Percentiles rank a stretch among this genome's conserved stretches.
Conservation (phyloP, 352 stramenopile species). For the Paralagenidium karlingii region DNA sequence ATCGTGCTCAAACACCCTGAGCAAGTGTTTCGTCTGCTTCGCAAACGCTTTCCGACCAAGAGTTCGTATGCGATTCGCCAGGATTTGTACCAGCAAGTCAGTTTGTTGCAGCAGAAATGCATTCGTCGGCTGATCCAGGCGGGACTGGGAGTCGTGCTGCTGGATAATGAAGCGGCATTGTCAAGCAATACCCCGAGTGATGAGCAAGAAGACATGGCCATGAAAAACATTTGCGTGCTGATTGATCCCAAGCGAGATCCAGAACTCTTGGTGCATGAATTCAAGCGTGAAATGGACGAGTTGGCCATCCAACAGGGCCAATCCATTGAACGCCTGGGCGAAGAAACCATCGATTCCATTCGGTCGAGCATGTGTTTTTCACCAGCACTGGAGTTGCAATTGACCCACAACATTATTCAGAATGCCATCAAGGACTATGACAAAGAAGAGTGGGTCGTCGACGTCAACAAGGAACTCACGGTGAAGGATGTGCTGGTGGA, state of each 20-base stretch:
- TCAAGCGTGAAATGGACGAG: conserved; percentile 82
- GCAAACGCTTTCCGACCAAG: conserved; percentile 53
- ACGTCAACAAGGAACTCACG: conserved; percentile 73
- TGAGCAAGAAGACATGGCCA: conserved; percentile 26
- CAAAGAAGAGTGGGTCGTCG: conserved; percentile 79
- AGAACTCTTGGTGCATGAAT: conserved; percentile 72
- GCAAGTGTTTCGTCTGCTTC: conserved; percentile 57
- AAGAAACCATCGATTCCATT: conserved; percentile 67
- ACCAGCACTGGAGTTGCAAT: conserved; percentile 65
- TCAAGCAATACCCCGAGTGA: conserved; percentile 7
- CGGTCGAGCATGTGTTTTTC: conserved; percentile 82
- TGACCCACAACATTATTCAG: conserved; percentile 84
- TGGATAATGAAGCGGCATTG: conserved; percentile 75
- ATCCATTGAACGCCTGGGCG: conserved; percentile 41
- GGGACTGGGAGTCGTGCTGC: conserved; percentile 45
- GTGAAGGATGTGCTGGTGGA: conserved; percentile 65
- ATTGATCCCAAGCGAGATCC: conserved; percentile 77
- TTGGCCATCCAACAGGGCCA: conserved; percentile 67
- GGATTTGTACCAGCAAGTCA: conserved; percentile 56
- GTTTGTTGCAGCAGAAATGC: conserved; percentile 67
- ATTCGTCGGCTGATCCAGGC: conserved; percentile 71
- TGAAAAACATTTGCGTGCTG: conserved; percentile 62
- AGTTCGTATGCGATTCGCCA: conserved; percentile 50
- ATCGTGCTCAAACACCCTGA: conserved; percentile 75
- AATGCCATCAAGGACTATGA: conserved; percentile 81